These are phyloP conservation scores for Hemisphaericaspora subhashii DNA, from an alignment of 1,139 yeast species.

Conservation along the genomic window DNA sequence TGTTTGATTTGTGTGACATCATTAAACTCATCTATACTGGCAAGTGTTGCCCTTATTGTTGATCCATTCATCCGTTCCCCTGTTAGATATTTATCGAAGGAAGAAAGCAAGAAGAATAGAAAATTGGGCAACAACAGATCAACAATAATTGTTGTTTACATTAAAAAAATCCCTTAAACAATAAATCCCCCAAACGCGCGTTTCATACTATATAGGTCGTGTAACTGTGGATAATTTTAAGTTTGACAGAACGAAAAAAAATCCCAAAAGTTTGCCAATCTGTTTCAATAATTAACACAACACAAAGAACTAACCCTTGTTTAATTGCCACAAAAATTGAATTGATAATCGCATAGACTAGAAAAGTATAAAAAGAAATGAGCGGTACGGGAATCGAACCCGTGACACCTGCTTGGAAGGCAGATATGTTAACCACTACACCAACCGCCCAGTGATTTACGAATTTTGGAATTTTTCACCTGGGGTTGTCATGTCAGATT, in stretches of 20 bases:
- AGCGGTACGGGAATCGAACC: slow-evolving; percentile 84
- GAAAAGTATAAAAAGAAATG: slow-evolving; percentile 46
- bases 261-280: no score
- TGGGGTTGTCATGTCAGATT: background rate
- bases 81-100: background rate
- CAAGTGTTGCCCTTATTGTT: slow-evolving; percentile 17
- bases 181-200: no score
- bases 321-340: no score
- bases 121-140: no score
- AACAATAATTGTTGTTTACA: background rate
- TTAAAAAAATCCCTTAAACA: background rate
- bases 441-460: slow-evolving; percentile 42
- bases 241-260: no score
- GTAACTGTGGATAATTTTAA: no score
- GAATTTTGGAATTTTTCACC: background rate
- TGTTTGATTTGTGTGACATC: slow-evolving; percentile 28
- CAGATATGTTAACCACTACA: slow-evolving; percentile 55
- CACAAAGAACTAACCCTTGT: no score
- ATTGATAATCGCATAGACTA: no score
- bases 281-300: no score
- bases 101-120: background rate
- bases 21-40: slow-evolving; percentile 23
- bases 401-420: slow-evolving; percentile 83
- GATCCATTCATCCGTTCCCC: background rate
- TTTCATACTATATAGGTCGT: background rate